Base-by-base conservation (phyloP, 192 early-diverging fungal species). In the Backusella liffmaniae region DNA sequence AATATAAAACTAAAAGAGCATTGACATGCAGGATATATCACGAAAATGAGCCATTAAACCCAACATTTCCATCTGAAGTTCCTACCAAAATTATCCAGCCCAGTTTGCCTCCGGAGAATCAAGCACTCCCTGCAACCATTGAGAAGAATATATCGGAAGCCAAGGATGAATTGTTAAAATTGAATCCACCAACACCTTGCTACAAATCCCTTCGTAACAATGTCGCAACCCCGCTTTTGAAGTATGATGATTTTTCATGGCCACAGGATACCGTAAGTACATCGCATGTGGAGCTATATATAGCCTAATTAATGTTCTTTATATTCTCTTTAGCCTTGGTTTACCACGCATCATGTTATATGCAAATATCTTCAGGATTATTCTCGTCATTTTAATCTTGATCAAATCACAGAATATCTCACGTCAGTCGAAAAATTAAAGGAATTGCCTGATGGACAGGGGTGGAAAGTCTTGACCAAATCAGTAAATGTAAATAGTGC, bases 281-380 rank as follows among this genome's bases (percentile, higher is more conserved):
- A 3, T 32, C 3, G 32, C 3, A 32, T 32, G 32, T 32, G 32
- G 2, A 32, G 32, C 32, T 21, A 53, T 16, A 6, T 8, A 15
- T 21, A 53, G n/a, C 8, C n/a, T 21, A 2, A 6, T 21, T 53
- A 53, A 21, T 23, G 0, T 23, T 53, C 0, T 6, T 53, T 21
- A 53, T 53, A n/a, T n/a, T 53, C 0, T 53, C 5, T 26, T 29
- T 62, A 62, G 56, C 56, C 56, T 26, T 62, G 56, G 56, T 62
- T 62, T 62, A 62, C 56, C 26, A 62, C 56, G 9, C 78, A 79
- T 75, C 23, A 71, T 41, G 44, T 30, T 1, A 67, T 79, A 1
- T 69, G 59, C 12, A n/a, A 70, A 1, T 79, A 79, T 9, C 59
- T 75, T 44, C 68, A 74, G 36, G 37, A 70, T 51, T 79, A 79